Conservation (phyloP, 1,284 basidiomycete genomes). For the Leccinum solheimii region DNA sequence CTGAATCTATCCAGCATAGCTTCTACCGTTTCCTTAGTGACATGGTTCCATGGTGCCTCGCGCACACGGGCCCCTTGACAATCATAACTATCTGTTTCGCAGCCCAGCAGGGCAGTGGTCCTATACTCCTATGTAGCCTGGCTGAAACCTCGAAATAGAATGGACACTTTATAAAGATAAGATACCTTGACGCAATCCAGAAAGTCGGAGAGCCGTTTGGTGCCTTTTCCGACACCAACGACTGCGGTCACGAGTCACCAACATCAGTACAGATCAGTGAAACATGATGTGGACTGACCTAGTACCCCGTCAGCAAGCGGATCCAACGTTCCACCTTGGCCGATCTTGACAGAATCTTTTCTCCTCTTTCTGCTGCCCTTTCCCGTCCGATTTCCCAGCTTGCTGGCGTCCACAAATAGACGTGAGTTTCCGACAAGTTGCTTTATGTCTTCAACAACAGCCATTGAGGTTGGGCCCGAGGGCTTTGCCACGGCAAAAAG, state of each 20-base stretch:
- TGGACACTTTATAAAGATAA: conserved; percentile 3
- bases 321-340: conserved; percentile 94
- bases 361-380: conserved; percentile 44
- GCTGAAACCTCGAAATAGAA: conserved; percentile 19
- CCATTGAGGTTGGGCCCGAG: conserved; percentile 89
- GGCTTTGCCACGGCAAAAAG: conserved; percentile 87
- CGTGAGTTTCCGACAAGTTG: conserved; percentile 75
- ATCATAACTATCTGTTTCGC: conserved; percentile 95
- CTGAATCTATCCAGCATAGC: conserved; percentile 73
- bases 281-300: conserved; percentile 44
- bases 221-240: conserved; percentile 87
- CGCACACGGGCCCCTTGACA: conserved; percentile 80
- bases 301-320: conserved; percentile 95
- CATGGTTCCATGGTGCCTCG: conserved; percentile 78
- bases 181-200: conserved; percentile 88
- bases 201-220: conserved; percentile 85
- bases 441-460: conserved; percentile 85
- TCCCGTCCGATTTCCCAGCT: conserved; percentile 47
- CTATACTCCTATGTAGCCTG: conserved; percentile 73
- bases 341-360: conserved; percentile 68
- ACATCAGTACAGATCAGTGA: conserved; percentile 4
- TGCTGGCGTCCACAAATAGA: conserved; percentile 70
- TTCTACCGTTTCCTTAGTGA: conserved; percentile 80
- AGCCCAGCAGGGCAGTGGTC: conserved; percentile 89
- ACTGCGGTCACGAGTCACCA: conserved; percentile 49